Evolutionary conservation across 2,329 filamentous ascomycete species (phyloP), one percentile per base, ranked within the genome.

Genomic region (Colletotrichum horii): DNA sequence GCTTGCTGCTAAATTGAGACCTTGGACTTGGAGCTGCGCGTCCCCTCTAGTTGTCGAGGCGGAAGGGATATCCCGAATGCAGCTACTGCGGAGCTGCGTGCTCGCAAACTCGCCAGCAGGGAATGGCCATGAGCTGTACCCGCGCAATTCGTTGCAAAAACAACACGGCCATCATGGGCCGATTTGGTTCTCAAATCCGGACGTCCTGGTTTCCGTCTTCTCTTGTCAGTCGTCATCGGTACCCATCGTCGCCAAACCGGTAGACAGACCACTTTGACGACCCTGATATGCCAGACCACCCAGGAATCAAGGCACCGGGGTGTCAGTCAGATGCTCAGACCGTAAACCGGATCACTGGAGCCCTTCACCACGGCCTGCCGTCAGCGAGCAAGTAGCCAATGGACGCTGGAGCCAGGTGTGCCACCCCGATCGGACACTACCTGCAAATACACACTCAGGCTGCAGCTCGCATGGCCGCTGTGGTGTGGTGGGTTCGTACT

Each of bases 281-380:
- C 22, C n/a, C 66, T 36, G 43, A 15, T 43, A 43, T 62, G 34
- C 55, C 55, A 62, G 56, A 30, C 67, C 43, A 61, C 56, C 16
- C 64, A 66, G 32, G 19, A 48, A 24, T 22, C 66, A 28, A 38
- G 34, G 30, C 36, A 24, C 22, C n/a, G 26, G 26, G 70, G 24
- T 38, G 66, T 72, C 58, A 66, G 60, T 66, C 61, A 75, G 72
- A 75, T 75, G 61, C 55, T 71, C 71, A 73, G 56, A 48, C 71
- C 22, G 61, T 62, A 61, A 74, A 66, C 67, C 67, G 61, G 52
- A 61, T 66, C 61, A n/a, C 68, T 62, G 60, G 71, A 55, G 30
- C 34, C 52, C 55, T 24, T 70, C 34, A 38, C 64, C n/a, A 36
- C 24, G 28, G 38, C 22, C 65, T 34, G 19, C 48, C 65, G 48